Percentiles rank a stretch among this genome's conserved stretches.
Evolutionary conservation across 176 grass and related monocot genomes (phyloP).

Genomic region (Eragrostis nindensis): DNA sequence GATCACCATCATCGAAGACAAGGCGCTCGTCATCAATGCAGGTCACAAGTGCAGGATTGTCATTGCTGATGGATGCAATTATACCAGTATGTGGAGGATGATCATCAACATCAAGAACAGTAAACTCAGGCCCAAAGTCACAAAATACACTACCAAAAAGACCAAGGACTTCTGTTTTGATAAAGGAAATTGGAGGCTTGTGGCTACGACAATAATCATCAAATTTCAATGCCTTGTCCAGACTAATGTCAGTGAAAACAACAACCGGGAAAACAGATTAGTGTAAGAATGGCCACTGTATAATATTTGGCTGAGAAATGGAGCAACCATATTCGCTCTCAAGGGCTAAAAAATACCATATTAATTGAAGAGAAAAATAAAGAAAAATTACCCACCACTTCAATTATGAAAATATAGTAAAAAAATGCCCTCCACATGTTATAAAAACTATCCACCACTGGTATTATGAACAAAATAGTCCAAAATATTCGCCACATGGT

Average conservation of each 20-base stretch:
- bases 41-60: slow-evolving; percentile 55
- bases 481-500: too few relatives aligned
- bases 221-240: slow-evolving; percentile 63
- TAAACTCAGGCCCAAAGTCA: slow-evolving; percentile 76
- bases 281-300: slow-evolving; percentile 3
- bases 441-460: too few relatives aligned
- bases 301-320: too few relatives aligned
- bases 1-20: slow-evolving; percentile 63
- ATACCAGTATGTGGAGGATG: slow-evolving; percentile 71
- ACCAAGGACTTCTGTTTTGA: slow-evolving; percentile 73
- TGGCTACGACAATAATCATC: slow-evolving; percentile 71
- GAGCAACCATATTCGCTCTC: too few relatives aligned
- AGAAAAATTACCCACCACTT: too few relatives aligned
- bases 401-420: too few relatives aligned
- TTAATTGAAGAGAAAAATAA: too few relatives aligned
- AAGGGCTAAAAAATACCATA: too few relatives aligned
- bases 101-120: slow-evolving; percentile 66
- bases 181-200: slow-evolving; percentile 69
- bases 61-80: slow-evolving; percentile 68
- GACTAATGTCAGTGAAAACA: slow-evolving; percentile 68
- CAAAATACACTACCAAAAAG: slow-evolving; percentile 80
- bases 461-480: too few relatives aligned
- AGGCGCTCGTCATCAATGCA: slow-evolving; percentile 72
- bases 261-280: slow-evolving; percentile 63
- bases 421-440: too few relatives aligned